phyloP scores from a whole-genome alignment of 2,329 filamentous ascomycete genomes.

The Cercospora sesami region DNA sequence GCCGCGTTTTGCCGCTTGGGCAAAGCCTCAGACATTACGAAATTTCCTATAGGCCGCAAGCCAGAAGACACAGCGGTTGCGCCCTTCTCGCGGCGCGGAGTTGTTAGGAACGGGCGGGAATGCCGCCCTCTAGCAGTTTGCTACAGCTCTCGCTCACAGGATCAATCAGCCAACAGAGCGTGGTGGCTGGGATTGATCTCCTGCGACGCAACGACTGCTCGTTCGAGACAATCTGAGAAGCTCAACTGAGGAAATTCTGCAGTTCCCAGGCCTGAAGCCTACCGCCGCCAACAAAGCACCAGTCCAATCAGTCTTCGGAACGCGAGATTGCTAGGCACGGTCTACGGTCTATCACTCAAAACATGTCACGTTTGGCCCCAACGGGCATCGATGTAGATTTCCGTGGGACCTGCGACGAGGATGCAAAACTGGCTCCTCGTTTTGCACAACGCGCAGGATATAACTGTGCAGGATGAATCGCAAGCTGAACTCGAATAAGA shows the following conservation, averaged over 20 bases:
- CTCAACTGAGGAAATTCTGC: neutral
- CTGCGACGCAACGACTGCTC: neutral
- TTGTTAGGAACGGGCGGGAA: neutral
- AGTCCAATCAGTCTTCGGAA: neutral
- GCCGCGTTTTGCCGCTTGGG: neutral
- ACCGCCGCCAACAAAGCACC: neutral
- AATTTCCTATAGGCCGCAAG: neutral
- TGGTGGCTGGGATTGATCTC: neutral
- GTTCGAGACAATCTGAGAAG: neutral
- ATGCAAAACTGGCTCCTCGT: neutral
- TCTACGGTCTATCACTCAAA: neutral
- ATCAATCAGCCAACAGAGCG: neutral
- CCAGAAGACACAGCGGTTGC: neutral
- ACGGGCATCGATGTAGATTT: neutral
- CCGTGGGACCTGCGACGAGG: neutral
- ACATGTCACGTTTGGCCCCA: neutral
- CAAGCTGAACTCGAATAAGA: too few relatives aligned
- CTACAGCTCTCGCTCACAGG: neutral
- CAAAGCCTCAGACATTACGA: neutral
- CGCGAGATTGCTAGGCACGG: neutral
- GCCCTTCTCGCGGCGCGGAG: neutral
- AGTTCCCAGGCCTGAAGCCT: neutral
- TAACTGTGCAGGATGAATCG: neutral
- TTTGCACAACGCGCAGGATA: neutral
- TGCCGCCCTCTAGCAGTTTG: neutral